Conservation (phyloP, 73 alveolate species). For the Paramecium sexaurelia region DNA sequence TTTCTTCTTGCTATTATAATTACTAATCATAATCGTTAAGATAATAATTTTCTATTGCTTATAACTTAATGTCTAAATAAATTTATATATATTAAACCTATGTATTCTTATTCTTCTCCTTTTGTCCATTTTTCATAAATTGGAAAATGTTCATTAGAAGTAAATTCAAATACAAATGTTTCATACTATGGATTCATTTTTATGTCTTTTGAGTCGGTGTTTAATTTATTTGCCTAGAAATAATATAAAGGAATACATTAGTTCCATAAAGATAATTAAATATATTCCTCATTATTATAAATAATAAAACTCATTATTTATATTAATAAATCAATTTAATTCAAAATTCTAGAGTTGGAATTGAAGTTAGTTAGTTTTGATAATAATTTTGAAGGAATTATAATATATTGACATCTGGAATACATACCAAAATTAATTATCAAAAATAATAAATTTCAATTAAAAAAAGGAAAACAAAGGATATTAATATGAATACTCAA, state of each 20-base stretch:
- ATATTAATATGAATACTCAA: not conserved
- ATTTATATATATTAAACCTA: not conserved
- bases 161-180: conserved; percentile 15
- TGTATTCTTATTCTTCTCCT: conserved; percentile 23
- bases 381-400: not conserved
- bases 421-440: not conserved
- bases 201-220: not conserved
- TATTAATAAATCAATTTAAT: not conserved
- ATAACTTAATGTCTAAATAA: not conserved
- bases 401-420: not conserved
- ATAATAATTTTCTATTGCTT: not conserved
- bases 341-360: not conserved
- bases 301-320: not conserved
- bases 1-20: not conserved
- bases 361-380: not conserved
- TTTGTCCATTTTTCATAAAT: conserved; percentile 25
- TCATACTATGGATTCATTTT: not conserved
- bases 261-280: conserved; percentile 24
- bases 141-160: conserved; percentile 25
- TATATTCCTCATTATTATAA: conserved; percentile 14
- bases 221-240: not conserved
- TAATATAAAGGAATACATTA: not conserved
- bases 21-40: not conserved
- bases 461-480: not conserved
- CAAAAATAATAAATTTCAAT: not conserved